Evolutionary conservation across 345 rosid species (phyloP).

Genomic region (Moricandia arvensis): DNA sequence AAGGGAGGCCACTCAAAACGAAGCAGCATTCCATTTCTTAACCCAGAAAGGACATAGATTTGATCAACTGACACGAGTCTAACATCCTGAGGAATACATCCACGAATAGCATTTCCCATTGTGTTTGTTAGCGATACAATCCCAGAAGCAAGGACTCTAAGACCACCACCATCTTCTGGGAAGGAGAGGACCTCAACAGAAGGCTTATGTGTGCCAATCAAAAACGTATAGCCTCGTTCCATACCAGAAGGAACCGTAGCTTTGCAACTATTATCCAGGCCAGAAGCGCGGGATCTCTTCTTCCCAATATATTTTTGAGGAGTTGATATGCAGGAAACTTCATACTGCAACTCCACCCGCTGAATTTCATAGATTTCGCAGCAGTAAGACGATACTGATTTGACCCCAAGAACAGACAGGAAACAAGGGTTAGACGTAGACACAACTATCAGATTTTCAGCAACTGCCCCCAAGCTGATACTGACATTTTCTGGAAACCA

Average conservation of each 20-base stretch:
- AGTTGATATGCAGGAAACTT: conserved; percentile 85
- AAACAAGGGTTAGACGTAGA: conserved; percentile 93
- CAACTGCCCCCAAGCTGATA: conserved; percentile 97
- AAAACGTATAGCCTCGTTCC: conserved; percentile 60
- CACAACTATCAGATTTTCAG: conserved; percentile 64
- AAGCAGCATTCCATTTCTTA: conserved; percentile 98
- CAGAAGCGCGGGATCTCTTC: conserved; percentile 29
- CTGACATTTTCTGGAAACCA: conserved; percentile 74
- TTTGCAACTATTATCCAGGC: conserved; percentile 35
- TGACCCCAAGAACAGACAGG: conserved; percentile 74
- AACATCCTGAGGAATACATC: conserved; percentile 94
- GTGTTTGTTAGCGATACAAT: conserved; percentile 60
- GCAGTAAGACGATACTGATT: conserved; percentile 48
- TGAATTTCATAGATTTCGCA: conserved; percentile 81
- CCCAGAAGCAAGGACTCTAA: conserved; percentile 79
- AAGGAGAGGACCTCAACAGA: conserved; percentile 87
- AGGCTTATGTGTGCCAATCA: conserved; percentile 94
- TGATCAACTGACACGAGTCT: conserved; percentile 89
- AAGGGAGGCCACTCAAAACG: conserved; percentile 82
- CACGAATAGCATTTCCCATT: conserved; percentile 71
- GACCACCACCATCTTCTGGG: conserved; percentile 55
- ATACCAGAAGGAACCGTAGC: conserved; percentile 61
- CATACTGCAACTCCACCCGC: conserved; percentile 67
- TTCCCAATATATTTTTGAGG: conserved; percentile 59
- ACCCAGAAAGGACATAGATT: conserved; percentile 76